phyloP scores from a whole-genome alignment of 1,284 basidiomycete genomes.

The Grifola frondosa region DNA sequence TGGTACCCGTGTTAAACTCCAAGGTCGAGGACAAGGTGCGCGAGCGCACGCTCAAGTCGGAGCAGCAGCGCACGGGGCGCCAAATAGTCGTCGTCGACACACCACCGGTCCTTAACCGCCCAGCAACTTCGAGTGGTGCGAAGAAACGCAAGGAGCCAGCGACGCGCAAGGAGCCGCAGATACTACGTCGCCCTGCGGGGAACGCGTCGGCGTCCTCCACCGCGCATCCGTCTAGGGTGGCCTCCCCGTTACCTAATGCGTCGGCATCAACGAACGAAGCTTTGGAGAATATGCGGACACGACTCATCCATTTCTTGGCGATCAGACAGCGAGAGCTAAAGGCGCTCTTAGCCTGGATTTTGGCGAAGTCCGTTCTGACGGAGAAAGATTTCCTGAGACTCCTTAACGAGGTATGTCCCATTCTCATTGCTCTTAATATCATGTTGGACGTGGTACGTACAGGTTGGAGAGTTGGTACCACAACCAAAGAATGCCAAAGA shows the following conservation, averaged over 20 bases:
- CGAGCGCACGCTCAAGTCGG: constrained; percentile 54
- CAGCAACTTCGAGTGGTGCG: too few species aligned
- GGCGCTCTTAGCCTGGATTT: constrained; percentile 21
- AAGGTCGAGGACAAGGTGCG: constrained; percentile 53
- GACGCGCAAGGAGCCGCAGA: too few species aligned
- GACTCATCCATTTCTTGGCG: constrained; percentile 58
- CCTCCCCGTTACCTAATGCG: constrained; percentile 20
- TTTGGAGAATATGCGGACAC: constrained; percentile 35
- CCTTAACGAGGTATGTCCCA: constrained; percentile 46
- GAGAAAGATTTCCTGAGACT: constrained; percentile 30
- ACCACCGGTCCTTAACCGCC: constrained; percentile 27
- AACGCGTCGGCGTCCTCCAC: constrained; percentile 5
- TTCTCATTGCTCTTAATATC: constrained; percentile 1
- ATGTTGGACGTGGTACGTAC: not conserved
- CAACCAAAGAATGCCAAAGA: constrained; percentile 34
- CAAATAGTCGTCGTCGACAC: constrained; percentile 52
- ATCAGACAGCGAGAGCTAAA: constrained; percentile 44
- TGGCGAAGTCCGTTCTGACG: constrained; percentile 13
- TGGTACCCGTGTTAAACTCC: constrained; percentile 58
- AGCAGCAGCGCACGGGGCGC: constrained; percentile 52
- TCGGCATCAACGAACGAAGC: constrained; percentile 4
- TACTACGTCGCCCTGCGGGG: too few species aligned
- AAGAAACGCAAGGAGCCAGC: constrained; percentile 41
- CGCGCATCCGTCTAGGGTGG: constrained; percentile 12
- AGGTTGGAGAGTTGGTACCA: constrained; percentile 53